Evolutionary conservation across 2,329 filamentous ascomycete species (phyloP).

Genomic region (Falciphora oryzae): DNA sequence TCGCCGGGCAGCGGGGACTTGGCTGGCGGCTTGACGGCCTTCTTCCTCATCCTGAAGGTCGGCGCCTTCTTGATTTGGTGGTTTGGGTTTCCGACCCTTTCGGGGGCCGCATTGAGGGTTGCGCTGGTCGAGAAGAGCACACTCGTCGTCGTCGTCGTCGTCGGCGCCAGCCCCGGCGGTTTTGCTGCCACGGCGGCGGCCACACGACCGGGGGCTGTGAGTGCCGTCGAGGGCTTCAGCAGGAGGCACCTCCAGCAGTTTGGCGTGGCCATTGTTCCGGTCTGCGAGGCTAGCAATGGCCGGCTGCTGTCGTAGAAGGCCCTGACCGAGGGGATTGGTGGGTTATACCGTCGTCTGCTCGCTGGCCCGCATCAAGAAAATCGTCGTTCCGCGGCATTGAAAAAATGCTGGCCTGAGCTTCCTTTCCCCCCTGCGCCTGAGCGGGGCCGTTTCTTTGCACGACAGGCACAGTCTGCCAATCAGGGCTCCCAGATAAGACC

Average conservation of each 20-base stretch:
- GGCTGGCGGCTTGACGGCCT: slow-evolving; percentile 40
- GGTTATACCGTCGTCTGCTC: neutral
- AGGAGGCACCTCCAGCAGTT: slow-evolving; percentile 55
- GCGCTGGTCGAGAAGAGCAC: slow-evolving; percentile 41
- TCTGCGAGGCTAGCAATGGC: neutral
- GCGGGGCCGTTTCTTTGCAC: neutral
- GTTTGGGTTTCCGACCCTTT: slow-evolving; percentile 15
- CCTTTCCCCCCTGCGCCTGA: neutral
- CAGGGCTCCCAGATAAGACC: neutral
- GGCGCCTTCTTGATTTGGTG: slow-evolving; percentile 28
- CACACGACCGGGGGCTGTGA: slow-evolving; percentile 20
- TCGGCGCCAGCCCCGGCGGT: neutral
- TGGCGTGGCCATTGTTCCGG: slow-evolving; percentile 44
- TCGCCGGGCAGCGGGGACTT: slow-evolving; percentile 68
- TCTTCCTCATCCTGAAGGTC: slow-evolving; percentile 38
- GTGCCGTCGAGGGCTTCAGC: slow-evolving; percentile 36
- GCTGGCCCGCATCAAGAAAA: neutral
- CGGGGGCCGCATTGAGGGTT: slow-evolving; percentile 12
- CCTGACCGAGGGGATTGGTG: neutral
- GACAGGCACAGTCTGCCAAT: neutral
- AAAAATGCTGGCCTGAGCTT: neutral
- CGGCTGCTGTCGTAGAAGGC: neutral
- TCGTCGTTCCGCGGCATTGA: neutral
- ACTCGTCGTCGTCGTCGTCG: slow-evolving; percentile 18
- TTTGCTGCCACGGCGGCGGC: slow-evolving; percentile 15